Conservation (phyloP, 805 yeast species). For the Wickerhamiella nectarea region DNA sequence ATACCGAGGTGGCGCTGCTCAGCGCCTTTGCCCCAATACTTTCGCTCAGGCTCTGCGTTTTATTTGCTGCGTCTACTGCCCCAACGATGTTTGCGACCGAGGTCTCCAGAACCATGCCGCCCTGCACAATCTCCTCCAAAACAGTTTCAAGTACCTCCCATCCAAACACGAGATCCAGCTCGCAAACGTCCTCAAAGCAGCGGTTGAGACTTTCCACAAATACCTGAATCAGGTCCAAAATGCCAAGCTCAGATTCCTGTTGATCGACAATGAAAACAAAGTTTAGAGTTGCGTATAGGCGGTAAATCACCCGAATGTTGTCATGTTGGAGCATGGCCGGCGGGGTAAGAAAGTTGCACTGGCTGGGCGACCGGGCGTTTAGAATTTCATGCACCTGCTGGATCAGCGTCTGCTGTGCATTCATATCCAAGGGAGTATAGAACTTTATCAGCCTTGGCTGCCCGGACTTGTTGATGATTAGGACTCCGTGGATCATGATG, state of each 20-base stretch:
- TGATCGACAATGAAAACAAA: conserved; percentile 93
- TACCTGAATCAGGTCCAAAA: conserved; percentile 85
- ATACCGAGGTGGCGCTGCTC: conserved; percentile 16
- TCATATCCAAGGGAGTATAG: conserved; percentile 79
- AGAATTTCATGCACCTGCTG: conserved; percentile 74
- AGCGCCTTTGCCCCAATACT: conserved; percentile 17
- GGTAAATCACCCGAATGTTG: conserved; percentile 71
- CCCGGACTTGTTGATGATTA: conserved; percentile 80
- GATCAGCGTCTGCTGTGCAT: conserved; percentile 64
- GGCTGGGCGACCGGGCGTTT: conserved; percentile 52
- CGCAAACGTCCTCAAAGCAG: conserved; percentile 90
- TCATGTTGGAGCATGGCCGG: conserved; percentile 68
- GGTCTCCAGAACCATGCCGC: conserved; percentile 96
- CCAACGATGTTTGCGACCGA: conserved; percentile 67
- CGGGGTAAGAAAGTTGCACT: conserved; percentile 80
- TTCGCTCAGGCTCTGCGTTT: conserved; percentile 13
- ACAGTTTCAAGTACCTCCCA: conserved; percentile 95
- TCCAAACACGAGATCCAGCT: conserved; percentile 90
- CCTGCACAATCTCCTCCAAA: conserved; percentile 75
- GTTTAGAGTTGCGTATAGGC: conserved; percentile 91
- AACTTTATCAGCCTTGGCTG: conserved; percentile 80
- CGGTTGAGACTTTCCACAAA: conserved; percentile 89
- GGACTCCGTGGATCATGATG: conserved; percentile 70
- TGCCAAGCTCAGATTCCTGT: conserved; percentile 90
- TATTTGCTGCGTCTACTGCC: conserved; percentile 31